Evolutionary conservation across 208 protist genomes (phyloP).

Genomic region (Trichomonas vaginalis): DNA sequence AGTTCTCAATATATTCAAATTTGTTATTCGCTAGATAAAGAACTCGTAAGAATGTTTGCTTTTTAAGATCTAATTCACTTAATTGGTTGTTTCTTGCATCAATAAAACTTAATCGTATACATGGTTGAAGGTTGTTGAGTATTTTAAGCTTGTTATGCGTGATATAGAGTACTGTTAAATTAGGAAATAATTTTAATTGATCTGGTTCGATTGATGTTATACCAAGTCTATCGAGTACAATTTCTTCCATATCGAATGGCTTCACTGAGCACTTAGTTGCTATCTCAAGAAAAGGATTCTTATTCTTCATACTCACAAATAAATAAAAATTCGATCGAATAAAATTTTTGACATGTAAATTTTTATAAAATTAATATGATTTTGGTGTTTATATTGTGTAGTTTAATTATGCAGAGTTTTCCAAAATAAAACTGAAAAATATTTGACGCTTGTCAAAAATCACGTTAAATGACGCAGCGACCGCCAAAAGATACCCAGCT

Average conservation of each 20-base stretch:
- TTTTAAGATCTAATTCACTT: neutral
- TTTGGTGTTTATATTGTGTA: too few relatives aligned
- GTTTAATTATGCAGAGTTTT: too few relatives aligned
- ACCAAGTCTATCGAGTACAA: neutral
- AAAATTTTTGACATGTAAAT: too few relatives aligned
- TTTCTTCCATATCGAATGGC: neutral
- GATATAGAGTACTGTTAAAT: neutral
- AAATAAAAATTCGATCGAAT: neutral
- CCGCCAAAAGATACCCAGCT: neutral
- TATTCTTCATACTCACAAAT: neutral
- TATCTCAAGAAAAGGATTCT: neutral
- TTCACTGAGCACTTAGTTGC: neutral
- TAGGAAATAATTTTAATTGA: neutral
- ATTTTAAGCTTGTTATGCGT: neutral
- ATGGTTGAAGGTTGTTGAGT: neutral
- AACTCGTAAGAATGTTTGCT: neutral
- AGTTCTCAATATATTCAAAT: neutral
- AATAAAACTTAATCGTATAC: neutral
- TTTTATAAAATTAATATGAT: too few relatives aligned
- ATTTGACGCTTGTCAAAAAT: too few relatives aligned
- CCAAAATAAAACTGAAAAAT: too few relatives aligned
- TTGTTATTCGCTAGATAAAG: neutral
- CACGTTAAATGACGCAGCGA: too few relatives aligned
- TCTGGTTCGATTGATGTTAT: neutral
- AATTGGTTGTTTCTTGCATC: conserved; percentile 2